These are phyloP conservation scores for Kalanchoe fedtschenkoi DNA, from an alignment of 164 flowering plant genomes.

Conservation along the genomic window DNA sequence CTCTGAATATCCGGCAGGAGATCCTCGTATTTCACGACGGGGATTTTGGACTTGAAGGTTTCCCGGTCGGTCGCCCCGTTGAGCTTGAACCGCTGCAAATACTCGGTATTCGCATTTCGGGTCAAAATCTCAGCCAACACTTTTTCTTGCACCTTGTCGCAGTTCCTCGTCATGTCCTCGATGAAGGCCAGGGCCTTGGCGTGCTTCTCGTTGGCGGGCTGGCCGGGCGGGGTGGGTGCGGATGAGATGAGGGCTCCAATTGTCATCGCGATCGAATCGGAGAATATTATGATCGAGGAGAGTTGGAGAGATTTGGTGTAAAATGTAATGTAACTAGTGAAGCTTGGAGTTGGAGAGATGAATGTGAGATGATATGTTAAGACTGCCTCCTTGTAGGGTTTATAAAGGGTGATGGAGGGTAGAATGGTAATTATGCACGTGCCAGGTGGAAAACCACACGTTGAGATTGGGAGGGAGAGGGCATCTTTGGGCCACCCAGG, in stretches of 20 bases:
- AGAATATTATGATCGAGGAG: too few relatives aligned
- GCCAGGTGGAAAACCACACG: background rate
- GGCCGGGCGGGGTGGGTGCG: constrained; percentile 3
- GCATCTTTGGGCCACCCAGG: background rate
- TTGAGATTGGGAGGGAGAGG: background rate
- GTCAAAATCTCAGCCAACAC: constrained; percentile 43
- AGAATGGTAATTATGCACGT: background rate
- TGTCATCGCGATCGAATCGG: constrained; percentile 19
- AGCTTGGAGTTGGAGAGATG: background rate
- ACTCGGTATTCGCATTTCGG: constrained; percentile 50
- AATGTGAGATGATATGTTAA: background rate
- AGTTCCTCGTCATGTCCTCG: constrained; percentile 48
- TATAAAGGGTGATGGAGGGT: constrained; percentile 1
- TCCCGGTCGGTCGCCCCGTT: constrained; percentile 42
- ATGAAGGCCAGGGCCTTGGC: constrained; percentile 56
- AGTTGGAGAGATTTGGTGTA: background rate
- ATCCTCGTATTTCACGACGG: constrained; percentile 59
- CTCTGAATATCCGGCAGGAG: constrained; percentile 59
- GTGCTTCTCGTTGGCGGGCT: constrained; percentile 35
- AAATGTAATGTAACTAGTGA: background rate
- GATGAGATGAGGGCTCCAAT: constrained; percentile 16
- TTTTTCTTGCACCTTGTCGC: constrained; percentile 42
- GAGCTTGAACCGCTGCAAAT: constrained; percentile 30
- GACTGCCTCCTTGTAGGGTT: background rate
- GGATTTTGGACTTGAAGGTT: constrained; percentile 46